Conservation (phyloP, 139 green algal genomes). For the Tetradesmus lagerheimii region DNA sequence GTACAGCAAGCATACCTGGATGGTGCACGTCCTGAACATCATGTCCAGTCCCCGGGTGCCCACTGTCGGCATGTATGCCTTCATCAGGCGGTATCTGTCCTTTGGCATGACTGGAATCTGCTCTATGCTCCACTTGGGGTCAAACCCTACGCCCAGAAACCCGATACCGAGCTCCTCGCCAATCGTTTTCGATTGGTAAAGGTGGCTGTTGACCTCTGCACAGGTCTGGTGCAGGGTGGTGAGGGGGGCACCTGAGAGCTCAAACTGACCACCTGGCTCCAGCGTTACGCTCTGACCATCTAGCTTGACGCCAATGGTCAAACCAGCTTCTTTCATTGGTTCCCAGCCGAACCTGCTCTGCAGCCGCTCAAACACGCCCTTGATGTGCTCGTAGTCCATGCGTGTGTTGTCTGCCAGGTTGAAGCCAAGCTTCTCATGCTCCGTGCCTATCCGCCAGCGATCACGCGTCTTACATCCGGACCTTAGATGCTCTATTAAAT, state of each 20-base stretch:
- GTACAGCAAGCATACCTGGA: slow-evolving; percentile 78
- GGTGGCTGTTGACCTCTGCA: slow-evolving; percentile 95
- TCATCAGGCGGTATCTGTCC: slow-evolving; percentile 66
- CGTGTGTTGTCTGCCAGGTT: slow-evolving; percentile 70
- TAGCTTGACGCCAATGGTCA: slow-evolving; percentile 91
- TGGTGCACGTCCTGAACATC: slow-evolving; percentile 99
- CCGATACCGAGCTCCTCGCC: slow-evolving; percentile 81
- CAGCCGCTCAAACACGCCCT: slow-evolving; percentile 82
- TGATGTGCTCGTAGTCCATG: slow-evolving; percentile 88
- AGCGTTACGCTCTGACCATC: slow-evolving; percentile 95
- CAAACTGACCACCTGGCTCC: slow-evolving; percentile 98
- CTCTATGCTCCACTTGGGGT: slow-evolving; percentile 89
- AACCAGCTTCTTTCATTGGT: slow-evolving; percentile 88
- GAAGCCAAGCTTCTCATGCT: slow-evolving; percentile 99
- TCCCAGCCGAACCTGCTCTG: slow-evolving; percentile 87
- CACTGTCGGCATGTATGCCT: slow-evolving; percentile 93
- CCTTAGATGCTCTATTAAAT: slow-evolving; percentile 84
- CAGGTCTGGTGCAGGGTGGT: slow-evolving; percentile 94
- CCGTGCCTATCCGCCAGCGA: slow-evolving; percentile 93
- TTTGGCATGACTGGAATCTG: slow-evolving; percentile 83
- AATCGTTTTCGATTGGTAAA: slow-evolving; percentile 93
- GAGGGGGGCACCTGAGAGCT: slow-evolving; percentile 95
- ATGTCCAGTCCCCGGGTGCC: slow-evolving; percentile 96
- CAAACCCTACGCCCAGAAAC: slow-evolving; percentile 93
- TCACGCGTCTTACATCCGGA: slow-evolving; percentile 81